These are phyloP conservation scores for Amanita molliuscula DNA, from an alignment of 768 basidiomycete genomes.

Conservation along the genomic window DNA sequence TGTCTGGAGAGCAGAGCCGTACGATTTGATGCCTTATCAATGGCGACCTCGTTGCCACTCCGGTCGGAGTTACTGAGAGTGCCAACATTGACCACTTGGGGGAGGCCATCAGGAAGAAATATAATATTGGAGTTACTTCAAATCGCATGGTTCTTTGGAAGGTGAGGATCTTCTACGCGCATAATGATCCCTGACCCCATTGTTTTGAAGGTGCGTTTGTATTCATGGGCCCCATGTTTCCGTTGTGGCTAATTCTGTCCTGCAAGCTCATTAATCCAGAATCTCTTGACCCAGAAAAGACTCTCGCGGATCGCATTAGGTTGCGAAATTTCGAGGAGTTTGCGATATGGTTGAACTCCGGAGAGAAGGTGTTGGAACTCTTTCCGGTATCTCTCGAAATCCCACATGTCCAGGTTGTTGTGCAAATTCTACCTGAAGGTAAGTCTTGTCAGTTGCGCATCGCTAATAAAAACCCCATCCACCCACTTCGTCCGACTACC, in stretches of 20 bases:
- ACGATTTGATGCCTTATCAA: no score
- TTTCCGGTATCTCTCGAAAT: neutral
- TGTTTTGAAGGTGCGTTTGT: neutral
- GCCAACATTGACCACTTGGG: no score
- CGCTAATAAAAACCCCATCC: neutral
- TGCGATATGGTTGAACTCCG: neutral
- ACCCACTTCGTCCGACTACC: no score
- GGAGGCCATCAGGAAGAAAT: no score
- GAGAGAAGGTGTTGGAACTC: neutral
- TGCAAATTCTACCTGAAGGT: neutral
- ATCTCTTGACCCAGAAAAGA: neutral
- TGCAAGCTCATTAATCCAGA: neutral
- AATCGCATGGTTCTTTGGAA: no score
- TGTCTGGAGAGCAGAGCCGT: no score
- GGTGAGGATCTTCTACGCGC: neutral
- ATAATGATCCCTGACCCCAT: neutral
- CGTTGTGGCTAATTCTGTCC: neutral
- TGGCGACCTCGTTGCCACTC: no score
- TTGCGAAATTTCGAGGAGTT: neutral
- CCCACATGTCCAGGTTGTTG: neutral
- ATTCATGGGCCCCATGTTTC: neutral
- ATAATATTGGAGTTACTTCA: no score
- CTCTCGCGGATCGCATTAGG: neutral
- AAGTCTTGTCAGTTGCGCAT: neutral
- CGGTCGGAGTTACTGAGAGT: no score